Evolutionary conservation across 2,329 filamentous ascomycete genomes (phyloP).

Genomic region (Fusarium sp.): DNA sequence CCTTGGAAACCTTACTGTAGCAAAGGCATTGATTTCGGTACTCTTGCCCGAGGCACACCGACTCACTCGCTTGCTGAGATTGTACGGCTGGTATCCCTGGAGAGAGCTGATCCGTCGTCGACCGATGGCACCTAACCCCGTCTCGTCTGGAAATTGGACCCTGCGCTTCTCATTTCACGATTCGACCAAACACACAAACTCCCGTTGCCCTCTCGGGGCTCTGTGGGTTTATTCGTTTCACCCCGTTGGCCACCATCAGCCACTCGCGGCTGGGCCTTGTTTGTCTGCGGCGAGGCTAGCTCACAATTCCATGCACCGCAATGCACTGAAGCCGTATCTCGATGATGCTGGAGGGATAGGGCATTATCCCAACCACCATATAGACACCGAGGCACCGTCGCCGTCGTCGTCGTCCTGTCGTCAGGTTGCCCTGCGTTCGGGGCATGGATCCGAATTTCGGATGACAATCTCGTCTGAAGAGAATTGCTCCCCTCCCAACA

Average conservation of each 20-base stretch:
- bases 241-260: background rate
- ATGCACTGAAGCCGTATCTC: conserved; percentile 5
- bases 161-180: conserved; percentile 31
- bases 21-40: conserved; percentile 13
- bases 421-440: conserved; percentile 5
- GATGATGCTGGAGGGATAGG: background rate
- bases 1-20: conserved; percentile 18
- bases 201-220: conserved; percentile 10
- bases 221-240: conserved; percentile 16
- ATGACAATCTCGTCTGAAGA: background rate
- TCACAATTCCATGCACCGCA: background rate
- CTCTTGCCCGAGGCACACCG: conserved; percentile 24
- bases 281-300: conserved; percentile 9
- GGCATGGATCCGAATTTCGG: background rate
- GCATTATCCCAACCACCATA: conserved; percentile 1
- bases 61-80: conserved; percentile 27
- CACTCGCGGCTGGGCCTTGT: conserved; percentile 9
- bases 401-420: background rate
- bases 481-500: background rate
- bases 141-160: conserved; percentile 30
- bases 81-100: conserved; percentile 25
- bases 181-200: conserved; percentile 22
- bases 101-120: conserved; percentile 28
- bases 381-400: background rate
- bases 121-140: conserved; percentile 30